These are phyloP conservation scores for Beauveria sp. DNA, from an alignment of 2,329 filamentous ascomycete species.

Conservation along the genomic window DNA sequence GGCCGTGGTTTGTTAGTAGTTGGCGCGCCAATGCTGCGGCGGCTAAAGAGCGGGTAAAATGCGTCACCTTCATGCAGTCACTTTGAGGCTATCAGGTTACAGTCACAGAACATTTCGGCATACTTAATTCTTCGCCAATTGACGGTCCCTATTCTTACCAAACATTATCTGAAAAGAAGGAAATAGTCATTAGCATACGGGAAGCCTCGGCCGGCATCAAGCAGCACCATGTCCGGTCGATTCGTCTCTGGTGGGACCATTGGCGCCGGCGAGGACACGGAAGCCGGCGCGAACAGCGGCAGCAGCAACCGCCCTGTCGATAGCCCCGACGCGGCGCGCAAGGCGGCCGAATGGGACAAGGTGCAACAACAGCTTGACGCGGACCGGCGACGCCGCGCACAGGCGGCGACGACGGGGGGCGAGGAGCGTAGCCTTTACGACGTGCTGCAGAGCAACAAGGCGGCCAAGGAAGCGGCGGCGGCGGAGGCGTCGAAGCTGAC, in stretches of 20 bases:
- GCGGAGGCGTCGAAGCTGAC: slow-evolving; percentile 64
- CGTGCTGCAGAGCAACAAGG: slow-evolving; percentile 74
- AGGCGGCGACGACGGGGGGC: slow-evolving; percentile 27
- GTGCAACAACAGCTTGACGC: slow-evolving; percentile 59
- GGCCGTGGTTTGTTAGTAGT: not conserved
- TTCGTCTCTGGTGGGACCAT: slow-evolving; percentile 51
- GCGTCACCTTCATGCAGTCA: no score
- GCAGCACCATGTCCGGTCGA: slow-evolving; percentile 38
- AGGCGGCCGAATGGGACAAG: slow-evolving; percentile 49
- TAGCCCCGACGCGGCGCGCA: slow-evolving; percentile 17
- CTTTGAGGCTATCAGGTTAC: not conserved
- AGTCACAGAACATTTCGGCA: not conserved
- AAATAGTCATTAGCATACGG: not conserved
- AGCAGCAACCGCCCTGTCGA: not conserved
- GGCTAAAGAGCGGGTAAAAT: slow-evolving; percentile 1
- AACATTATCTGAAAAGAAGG: not conserved
- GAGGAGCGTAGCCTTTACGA: slow-evolving; percentile 62
- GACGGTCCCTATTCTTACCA: not conserved
- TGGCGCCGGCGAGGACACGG: slow-evolving; percentile 22
- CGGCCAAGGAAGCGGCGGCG: slow-evolving; percentile 74
- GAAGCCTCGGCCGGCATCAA: not conserved
- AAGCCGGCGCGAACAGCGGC: not conserved
- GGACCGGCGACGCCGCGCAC: slow-evolving; percentile 42
- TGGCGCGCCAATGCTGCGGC: not conserved
- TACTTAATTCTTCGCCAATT: not conserved